Base-by-base conservation (phyloP, 139 green algal species). In the Haematococcus lacustris region DNA sequence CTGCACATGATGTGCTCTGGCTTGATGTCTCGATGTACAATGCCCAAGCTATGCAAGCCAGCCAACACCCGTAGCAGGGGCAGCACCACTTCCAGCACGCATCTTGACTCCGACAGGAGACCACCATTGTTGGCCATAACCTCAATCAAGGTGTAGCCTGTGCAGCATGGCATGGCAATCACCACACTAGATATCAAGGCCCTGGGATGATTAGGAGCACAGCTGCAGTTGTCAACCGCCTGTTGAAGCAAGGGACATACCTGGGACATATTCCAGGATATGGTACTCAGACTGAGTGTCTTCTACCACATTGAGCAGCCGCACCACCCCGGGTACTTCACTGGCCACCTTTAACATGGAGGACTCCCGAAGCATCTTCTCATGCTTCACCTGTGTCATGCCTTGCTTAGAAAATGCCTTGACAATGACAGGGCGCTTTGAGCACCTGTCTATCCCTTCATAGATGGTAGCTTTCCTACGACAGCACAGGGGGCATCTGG, bases 1-100 rank as follows among this genome's bases (percentile, higher is more conserved):
- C 60, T 21, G n/a, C 80, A 76, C 80, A 91, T 63, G 32, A 88
- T 51, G 68, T 91, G 85, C 73, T 88, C 86, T 0, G 85, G 86
- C 76, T 88, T 86, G 60, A 91, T 57, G 74, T 91, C 74, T 0
- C 84, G 61, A 60, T 90, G 85, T 33, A 87, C 77, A 6, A 88
- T 67, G 38, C 78, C 78, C 34, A 72, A 30, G 13, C 39, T 43
- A 47, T 89, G 83, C 41, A 89, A 68, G n/a, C 53, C 57, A 1
- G 50, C 40, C 25, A 89, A 70, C 13, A 74, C 69, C 1, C 50
- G 71, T 32, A 81, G 40, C 64, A 87, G 66, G 2, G 83, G 83
- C 26, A 75, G 38, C 3, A 73, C 80, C 9, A 89, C 73, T 26
- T 85, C 65, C 0, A 68, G n/a, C n/a, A 79, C 77, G 34, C 73